phyloP scores from a whole-genome alignment of 2,329 filamentous ascomycete genomes.

The Onygena corvina region DNA sequence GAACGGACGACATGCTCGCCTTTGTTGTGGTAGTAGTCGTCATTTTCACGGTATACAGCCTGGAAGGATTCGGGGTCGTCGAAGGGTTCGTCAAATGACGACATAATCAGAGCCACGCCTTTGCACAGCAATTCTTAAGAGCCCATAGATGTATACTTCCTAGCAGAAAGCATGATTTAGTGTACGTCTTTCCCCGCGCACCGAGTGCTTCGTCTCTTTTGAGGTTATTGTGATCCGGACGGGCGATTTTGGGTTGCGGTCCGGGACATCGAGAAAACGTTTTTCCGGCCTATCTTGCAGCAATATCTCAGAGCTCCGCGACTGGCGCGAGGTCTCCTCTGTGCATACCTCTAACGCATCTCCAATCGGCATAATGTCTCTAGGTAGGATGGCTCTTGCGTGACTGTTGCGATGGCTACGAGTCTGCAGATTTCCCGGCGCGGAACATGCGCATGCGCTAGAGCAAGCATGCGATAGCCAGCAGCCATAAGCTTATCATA shows the following conservation, averaged over 20 bases:
- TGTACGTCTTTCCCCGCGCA: no score
- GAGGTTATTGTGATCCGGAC: no score
- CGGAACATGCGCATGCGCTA: not conserved
- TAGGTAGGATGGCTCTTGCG: conserved; percentile 5
- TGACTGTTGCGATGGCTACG: not conserved
- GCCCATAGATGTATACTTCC: no score
- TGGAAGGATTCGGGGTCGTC: not conserved
- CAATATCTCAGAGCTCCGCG: not conserved
- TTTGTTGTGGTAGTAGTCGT: not conserved
- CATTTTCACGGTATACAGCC: not conserved
- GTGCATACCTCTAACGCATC: not conserved
- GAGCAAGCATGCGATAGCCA: not conserved
- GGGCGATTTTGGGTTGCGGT: no score
- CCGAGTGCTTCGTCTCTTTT: no score
- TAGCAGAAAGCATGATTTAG: not conserved
- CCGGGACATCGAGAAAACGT: no score
- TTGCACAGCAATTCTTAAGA: no score
- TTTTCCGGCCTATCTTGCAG: not conserved
- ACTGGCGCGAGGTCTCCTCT: not conserved
- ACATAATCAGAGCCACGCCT: not conserved
- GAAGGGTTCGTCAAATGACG: not conserved
- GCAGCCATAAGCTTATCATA: not conserved
- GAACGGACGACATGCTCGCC: not conserved
- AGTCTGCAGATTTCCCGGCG: not conserved
- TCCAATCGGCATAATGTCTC: conserved; percentile 6